These are phyloP conservation scores for Talaromyces sp. DNA, from an alignment of 2,329 filamentous ascomycete species.

Conservation along the genomic window DNA sequence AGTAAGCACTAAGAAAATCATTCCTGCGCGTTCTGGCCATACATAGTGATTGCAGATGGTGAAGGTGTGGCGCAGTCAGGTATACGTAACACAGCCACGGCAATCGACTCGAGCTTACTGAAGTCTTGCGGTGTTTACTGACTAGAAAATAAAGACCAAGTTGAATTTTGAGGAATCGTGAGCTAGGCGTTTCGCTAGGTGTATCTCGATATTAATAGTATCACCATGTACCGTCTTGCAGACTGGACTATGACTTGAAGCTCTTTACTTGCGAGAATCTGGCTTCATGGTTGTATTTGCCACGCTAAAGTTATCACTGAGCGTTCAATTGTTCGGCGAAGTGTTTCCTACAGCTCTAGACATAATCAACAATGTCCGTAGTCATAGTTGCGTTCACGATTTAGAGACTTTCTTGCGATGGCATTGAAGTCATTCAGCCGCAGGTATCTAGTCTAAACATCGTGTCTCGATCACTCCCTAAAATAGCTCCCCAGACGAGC, in stretches of 20 bases:
- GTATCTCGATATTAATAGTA: not conserved
- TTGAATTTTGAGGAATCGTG: not conserved
- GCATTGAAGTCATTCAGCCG: not conserved
- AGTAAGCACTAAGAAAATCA: not conserved
- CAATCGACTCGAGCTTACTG: not conserved
- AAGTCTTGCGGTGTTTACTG: not conserved
- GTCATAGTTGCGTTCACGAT: not conserved
- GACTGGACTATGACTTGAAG: not conserved
- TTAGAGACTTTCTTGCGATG: not conserved
- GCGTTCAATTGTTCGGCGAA: not conserved
- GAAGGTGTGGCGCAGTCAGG: not conserved
- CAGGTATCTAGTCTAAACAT: not conserved
- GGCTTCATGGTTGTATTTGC: not conserved
- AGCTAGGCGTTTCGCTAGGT: not conserved
- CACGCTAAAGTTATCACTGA: not conserved
- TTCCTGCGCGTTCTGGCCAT: not conserved
- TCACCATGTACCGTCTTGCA: not conserved
- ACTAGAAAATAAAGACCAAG: not conserved
- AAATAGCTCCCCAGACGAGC: not conserved
- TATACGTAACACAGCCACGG: constrained; percentile 1
- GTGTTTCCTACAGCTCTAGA: not conserved
- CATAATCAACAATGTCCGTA: not conserved
- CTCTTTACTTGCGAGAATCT: not conserved
- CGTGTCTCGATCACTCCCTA: not conserved
- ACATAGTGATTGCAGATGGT: not conserved